Evolutionary conservation across 164 flowering plant species (phyloP), one percentile per base, ranked within the genome.

Genomic region (Chloranthus sessilifolius): DNA sequence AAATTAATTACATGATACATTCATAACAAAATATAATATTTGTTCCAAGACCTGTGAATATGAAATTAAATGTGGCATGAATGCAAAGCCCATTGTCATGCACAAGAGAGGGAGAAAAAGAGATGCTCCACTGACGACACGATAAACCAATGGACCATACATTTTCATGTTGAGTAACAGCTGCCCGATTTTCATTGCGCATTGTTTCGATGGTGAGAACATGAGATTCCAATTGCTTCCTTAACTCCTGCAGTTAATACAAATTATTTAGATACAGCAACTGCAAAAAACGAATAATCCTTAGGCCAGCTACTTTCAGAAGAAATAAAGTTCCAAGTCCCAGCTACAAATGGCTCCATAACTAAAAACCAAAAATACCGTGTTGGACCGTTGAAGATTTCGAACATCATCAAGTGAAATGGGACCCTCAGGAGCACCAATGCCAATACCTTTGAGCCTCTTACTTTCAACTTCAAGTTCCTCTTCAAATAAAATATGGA

Each of bases 341-440:
- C 51, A 36, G 39, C 35, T 26, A 21, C 5, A 12, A 51, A 34
- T 17, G 25, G 6, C 3, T 26, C 21, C n/a, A 47, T 10, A 28
- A 21, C 26, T 14, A 22, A 29, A 34, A 36, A 26, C 11, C 12
- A 26, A 55, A 47, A 12, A 60, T 81, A 92, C 99, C 95, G 58
- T 74, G 53, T 92, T 92, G 55, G 99, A 92, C 45, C 86, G 72
- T 55, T 88, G 96, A 66, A 92, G 90, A 49, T 87, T 86, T 53
- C 91, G 75, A 60, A 92, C 88, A 77, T 92, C 99, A 77, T 88
- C 95, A 47, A 92, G 95, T 48, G 91, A 86, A 47, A 92, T 63
- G 36, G 99, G 99, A 58, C 99, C 99, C 55, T 86, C 96, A 53
- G 88, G 82, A 61, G 87, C 83, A 63, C 95, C 95, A 59, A 92